Evolutionary conservation across 345 rosid genomes (phyloP).

Genomic region (Aegle marmelos): DNA sequence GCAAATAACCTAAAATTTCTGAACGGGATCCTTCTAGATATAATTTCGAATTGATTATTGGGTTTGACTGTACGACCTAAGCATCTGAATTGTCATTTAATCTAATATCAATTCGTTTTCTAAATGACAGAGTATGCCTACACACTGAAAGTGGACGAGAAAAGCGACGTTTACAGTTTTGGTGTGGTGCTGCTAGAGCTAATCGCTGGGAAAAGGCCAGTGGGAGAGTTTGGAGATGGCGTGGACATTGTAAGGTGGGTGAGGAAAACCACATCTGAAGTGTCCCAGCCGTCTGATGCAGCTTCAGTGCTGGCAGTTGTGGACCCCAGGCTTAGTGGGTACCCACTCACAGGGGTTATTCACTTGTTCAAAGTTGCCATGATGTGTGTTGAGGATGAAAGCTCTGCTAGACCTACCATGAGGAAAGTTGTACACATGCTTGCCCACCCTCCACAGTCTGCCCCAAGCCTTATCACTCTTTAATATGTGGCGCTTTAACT

Average conservation of each 20-base stretch:
- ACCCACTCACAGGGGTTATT: slow-evolving; percentile 49
- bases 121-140: slow-evolving; percentile 71
- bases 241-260: slow-evolving; percentile 97
- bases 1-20: background rate
- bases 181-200: slow-evolving; percentile 86
- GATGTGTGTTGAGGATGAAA: slow-evolving; percentile 78
- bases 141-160: slow-evolving; percentile 84
- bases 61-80: background rate
- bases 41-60: background rate
- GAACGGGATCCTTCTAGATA: background rate
- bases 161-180: slow-evolving; percentile 91
- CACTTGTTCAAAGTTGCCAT: slow-evolving; percentile 74
- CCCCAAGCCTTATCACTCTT: slow-evolving; percentile 37
- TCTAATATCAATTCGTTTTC: background rate
- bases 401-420: slow-evolving; percentile 75
- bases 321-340: slow-evolving; percentile 65
- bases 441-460: slow-evolving; percentile 50
- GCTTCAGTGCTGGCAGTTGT: slow-evolving; percentile 59
- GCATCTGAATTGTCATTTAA: background rate
- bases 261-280: slow-evolving; percentile 56
- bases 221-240: slow-evolving; percentile 94
- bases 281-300: slow-evolving; percentile 64
- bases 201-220: slow-evolving; percentile 78
- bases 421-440: slow-evolving; percentile 89
- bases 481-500: background rate